These are phyloP conservation scores for Globomyces sp. DNA, from an alignment of 371 early-diverging fungal genomes.

Conservation along the genomic window DNA sequence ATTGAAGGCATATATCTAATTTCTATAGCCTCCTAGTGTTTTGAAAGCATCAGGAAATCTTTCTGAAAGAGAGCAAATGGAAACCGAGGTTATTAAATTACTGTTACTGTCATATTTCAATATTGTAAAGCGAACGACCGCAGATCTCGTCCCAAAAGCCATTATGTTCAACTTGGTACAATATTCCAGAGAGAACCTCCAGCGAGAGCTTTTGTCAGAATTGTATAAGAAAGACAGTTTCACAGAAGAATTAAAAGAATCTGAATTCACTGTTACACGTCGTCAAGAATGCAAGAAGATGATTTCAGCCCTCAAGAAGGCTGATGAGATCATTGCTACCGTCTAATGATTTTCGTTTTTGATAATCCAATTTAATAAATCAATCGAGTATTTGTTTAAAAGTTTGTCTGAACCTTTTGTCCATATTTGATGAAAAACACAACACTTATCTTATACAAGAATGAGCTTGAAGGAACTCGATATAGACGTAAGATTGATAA, in stretches of 20 bases:
- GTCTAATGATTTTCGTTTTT: not conserved
- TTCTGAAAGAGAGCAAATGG: constrained; percentile 94
- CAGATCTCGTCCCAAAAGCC: constrained; percentile 99
- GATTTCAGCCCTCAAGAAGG: constrained; percentile 94
- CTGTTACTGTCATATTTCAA: constrained; percentile 94
- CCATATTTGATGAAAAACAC: too few relatives aligned
- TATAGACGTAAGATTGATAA: too few relatives aligned
- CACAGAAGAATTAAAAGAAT: constrained; percentile 92
- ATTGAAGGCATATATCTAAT: not conserved
- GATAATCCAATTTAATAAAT: not conserved
- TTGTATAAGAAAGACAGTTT: constrained; percentile 92
- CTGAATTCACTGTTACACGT: constrained; percentile 84
- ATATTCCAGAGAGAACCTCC: constrained; percentile 88
- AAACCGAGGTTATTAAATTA: constrained; percentile 97
- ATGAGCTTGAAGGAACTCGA: too few relatives aligned
- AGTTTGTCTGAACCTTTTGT: too few relatives aligned
- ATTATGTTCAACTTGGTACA: constrained; percentile 97
- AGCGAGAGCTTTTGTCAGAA: constrained; percentile 92
- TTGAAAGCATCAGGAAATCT: constrained; percentile 93
- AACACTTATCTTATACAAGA: too few relatives aligned
- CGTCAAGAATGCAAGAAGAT: constrained; percentile 96
- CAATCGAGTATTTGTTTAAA: not conserved
- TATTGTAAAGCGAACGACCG: constrained; percentile 96
- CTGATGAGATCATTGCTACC: constrained; percentile 75
- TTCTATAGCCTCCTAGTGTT: constrained; percentile 79